phyloP scores from a whole-genome alignment of 2,329 filamentous ascomycete species.

The Ceratocystis ficicola region DNA sequence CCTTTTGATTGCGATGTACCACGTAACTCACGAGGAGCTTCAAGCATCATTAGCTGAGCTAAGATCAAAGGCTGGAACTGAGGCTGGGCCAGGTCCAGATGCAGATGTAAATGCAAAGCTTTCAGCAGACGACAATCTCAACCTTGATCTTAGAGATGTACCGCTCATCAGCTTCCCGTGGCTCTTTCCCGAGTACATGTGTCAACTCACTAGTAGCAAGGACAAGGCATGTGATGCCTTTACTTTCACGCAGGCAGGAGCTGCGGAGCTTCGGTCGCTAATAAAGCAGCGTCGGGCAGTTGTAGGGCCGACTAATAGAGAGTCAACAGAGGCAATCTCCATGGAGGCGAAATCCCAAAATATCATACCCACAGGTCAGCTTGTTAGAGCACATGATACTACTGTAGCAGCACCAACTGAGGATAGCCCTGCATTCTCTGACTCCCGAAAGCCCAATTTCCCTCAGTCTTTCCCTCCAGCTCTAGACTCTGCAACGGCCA shows the following conservation, averaged over 20 bases:
- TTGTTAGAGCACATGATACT: too few species aligned
- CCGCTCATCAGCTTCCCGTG: conserved; percentile 91
- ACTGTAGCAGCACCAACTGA: too few species aligned
- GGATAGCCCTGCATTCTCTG: too few species aligned
- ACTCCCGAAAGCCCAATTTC: too few species aligned
- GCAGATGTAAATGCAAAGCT: too few species aligned
- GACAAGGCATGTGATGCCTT: conserved; percentile 20
- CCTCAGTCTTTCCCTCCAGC: too few species aligned
- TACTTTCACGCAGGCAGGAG: not conserved
- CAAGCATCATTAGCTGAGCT: not conserved
- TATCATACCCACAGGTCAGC: too few species aligned
- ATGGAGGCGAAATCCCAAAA: too few species aligned
- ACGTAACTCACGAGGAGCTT: conserved; percentile 61
- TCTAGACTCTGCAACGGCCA: not conserved
- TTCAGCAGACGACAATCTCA: too few species aligned
- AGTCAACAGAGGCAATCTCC: too few species aligned
- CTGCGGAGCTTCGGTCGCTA: not conserved
- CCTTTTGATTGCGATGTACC: conserved; percentile 81
- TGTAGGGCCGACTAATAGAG: not conserved
- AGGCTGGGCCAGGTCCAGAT: not conserved
- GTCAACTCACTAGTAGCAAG: conserved; percentile 46
- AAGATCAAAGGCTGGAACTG: not conserved
- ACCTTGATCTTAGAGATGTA: conserved; percentile 34
- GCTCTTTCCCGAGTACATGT: conserved; percentile 66
- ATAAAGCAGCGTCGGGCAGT: not conserved